Conservation (phyloP, 202 grass and related monocot genomes). For the Elaeis oleifera region DNA sequence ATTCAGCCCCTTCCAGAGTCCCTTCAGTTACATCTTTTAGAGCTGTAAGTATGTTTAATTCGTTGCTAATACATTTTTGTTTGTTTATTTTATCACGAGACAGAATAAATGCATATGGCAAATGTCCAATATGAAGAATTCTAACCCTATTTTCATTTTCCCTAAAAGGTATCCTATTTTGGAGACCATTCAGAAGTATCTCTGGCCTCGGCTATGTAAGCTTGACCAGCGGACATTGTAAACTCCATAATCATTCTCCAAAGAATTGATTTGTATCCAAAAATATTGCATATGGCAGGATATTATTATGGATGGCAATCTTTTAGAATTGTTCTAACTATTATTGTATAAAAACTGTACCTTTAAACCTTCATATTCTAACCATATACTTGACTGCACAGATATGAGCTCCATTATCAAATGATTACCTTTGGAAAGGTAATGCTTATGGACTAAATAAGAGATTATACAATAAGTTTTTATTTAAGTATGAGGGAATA, state of each 20-base stretch:
- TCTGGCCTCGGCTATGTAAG: slow-evolving; percentile 19
- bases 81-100: too few relatives aligned
- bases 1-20: slow-evolving; percentile 15
- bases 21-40: slow-evolving; percentile 14
- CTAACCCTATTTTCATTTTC: slow-evolving; percentile 8
- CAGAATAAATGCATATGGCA: neutral
- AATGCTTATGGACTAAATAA: slow-evolving; percentile 4
- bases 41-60: slow-evolving; percentile 17
- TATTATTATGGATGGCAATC: too few relatives aligned
- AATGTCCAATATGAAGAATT: slow-evolving; percentile 15
- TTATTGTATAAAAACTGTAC: too few relatives aligned
- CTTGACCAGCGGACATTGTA: slow-evolving; percentile 20
- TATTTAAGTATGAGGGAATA: slow-evolving; percentile 14
- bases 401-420: slow-evolving; percentile 19
- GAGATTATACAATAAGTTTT: neutral
- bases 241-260: neutral
- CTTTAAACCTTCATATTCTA: too few relatives aligned
- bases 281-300: slow-evolving; percentile 1
- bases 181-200: slow-evolving; percentile 17
- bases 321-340: too few relatives aligned
- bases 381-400: slow-evolving; percentile 2
- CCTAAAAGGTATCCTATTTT: slow-evolving; percentile 2
- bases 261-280: neutral
- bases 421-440: slow-evolving; percentile 21
- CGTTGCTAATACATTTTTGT: neutral